Evolutionary conservation across 306 rosid species (phyloP).

Genomic region (Cyamopsis tetragonoloba): DNA sequence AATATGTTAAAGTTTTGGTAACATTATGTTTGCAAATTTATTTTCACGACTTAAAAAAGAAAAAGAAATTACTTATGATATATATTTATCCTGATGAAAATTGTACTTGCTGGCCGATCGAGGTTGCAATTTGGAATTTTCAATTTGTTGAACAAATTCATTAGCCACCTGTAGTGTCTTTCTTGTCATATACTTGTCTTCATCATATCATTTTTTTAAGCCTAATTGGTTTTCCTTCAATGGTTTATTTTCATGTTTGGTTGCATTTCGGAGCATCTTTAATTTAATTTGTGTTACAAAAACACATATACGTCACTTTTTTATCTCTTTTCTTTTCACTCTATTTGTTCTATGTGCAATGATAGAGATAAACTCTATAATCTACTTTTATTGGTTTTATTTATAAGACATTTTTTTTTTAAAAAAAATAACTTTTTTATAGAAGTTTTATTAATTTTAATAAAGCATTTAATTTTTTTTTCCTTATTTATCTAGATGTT

Average conservation of each 20-base stretch:
- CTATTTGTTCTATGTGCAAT: not conserved
- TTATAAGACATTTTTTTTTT: too few relatives aligned
- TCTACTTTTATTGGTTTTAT: too few relatives aligned
- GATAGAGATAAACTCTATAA: too few relatives aligned
- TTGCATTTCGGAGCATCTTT: not conserved
- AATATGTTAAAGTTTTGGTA: slow-evolving; percentile 17
- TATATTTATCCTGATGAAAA: not conserved
- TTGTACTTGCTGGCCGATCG: slow-evolving; percentile 29
- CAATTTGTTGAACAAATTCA: not conserved
- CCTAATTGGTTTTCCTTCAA: not conserved
- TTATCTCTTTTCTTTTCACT: not conserved
- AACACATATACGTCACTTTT: not conserved
- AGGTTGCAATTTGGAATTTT: not conserved
- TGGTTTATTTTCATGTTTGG: not conserved
- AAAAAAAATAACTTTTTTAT: too few relatives aligned
- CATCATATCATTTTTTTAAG: not conserved
- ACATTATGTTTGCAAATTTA: slow-evolving; percentile 30
- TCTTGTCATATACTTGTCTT: slow-evolving; percentile 11
- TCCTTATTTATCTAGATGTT: too few relatives aligned
- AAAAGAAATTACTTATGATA: too few relatives aligned
- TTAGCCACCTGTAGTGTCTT: not conserved
- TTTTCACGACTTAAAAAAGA: too few relatives aligned
- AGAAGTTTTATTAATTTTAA: too few relatives aligned
- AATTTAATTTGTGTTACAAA: slow-evolving; percentile 5
- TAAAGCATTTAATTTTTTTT: too few relatives aligned